A percentile compares a stretch with the other conserved stretches of the same genome.
Evolutionary conservation across 2,329 filamentous ascomycete species (phyloP).

Genomic region (Teratosphaeria viscida): DNA sequence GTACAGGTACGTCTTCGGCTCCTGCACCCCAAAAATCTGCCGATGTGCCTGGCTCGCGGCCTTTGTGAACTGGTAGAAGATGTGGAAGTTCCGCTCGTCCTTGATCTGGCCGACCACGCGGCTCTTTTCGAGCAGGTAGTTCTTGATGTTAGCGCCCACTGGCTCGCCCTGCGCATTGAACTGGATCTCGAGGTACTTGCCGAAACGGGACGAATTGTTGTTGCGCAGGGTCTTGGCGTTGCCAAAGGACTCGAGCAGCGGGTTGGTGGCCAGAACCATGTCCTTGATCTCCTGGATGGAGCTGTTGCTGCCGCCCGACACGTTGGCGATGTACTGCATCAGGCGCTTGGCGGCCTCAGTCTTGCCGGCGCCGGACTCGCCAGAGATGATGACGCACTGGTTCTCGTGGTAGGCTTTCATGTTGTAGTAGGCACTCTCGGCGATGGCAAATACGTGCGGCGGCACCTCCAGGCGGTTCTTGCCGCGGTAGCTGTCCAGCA

Average conservation of each 20-base stretch:
- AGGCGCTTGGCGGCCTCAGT: constrained; percentile 97
- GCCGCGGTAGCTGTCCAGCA: constrained; percentile 86
- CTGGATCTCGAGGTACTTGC: constrained; percentile 95
- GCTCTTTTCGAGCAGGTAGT: constrained; percentile 92
- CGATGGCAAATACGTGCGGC: constrained; percentile 94
- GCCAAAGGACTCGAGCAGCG: constrained; percentile 90
- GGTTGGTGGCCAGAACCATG: constrained; percentile 98
- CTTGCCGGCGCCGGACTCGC: constrained; percentile 95
- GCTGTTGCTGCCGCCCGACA: constrained; percentile 73
- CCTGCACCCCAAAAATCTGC: constrained; percentile 81
- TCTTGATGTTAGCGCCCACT: constrained; percentile 93
- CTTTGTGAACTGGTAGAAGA: constrained; percentile 98
- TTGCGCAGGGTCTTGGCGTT: constrained; percentile 97
- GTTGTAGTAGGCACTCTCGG: constrained; percentile 95
- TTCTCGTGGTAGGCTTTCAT: constrained; percentile 99
- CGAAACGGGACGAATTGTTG: constrained; percentile 97
- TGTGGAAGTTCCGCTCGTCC: constrained; percentile 97
- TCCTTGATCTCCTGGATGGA: constrained; percentile 97
- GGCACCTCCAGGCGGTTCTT: constrained; percentile 84
- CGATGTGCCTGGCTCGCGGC: constrained; percentile 79
- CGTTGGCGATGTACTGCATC: constrained; percentile 99
- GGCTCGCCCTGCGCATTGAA: constrained; percentile 90
- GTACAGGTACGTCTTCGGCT: constrained; percentile 85
- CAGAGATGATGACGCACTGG: constrained; percentile 98
- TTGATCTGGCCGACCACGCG: constrained; percentile 89